Evolutionary conservation across 148 eudicot genomes (phyloP).

Genomic region (Camellia lanceoleosa): DNA sequence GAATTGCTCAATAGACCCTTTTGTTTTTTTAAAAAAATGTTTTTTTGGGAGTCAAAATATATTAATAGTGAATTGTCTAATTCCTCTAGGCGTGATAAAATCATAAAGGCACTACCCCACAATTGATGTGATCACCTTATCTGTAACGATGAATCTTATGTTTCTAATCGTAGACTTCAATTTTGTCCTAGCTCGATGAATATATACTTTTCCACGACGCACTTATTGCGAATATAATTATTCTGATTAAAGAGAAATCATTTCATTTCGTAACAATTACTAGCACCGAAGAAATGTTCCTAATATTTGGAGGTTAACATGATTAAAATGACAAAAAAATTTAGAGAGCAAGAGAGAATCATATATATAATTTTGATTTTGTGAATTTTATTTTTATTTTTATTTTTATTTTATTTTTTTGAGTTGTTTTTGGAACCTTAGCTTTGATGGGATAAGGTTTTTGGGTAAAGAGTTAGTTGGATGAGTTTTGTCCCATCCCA

Average conservation of each 20-base stretch:
- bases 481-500: neutral
- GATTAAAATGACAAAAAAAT: neutral
- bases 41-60: too few relatives aligned
- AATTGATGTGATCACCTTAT: neutral
- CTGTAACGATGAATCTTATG: neutral
- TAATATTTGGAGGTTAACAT: neutral
- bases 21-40: neutral
- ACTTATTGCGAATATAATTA: neutral
- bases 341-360: neutral
- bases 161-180: neutral
- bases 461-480: neutral
- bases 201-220: neutral
- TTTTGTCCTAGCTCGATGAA: neutral
- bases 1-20: neutral
- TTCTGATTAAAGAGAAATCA: neutral
- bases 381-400: neutral
- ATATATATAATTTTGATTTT: neutral
- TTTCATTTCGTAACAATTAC: neutral
- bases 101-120: neutral
- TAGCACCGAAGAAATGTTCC: neutral
- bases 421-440: neutral
- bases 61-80: neutral
- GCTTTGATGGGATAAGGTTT: constrained; percentile 4
- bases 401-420: neutral
- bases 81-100: neutral